Base-by-base conservation (phyloP, 148 eudicot species). In the Pouteria glomerata region DNA sequence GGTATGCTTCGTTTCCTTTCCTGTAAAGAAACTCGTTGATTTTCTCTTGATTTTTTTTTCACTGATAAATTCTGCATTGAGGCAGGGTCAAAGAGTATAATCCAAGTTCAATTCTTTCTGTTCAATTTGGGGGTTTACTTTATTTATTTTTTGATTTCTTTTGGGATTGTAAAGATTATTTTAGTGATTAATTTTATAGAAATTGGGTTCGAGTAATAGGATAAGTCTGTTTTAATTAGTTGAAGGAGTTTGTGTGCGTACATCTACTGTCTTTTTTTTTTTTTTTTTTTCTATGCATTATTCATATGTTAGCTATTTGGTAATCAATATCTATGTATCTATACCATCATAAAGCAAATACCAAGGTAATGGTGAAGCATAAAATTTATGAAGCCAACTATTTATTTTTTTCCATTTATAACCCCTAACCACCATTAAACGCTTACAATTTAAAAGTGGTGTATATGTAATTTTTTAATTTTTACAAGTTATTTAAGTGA, bases 1-100 rank as follows among this genome's bases (percentile, higher is more conserved):
- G 98, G 98, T 90, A 85, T 16, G 24, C 63, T 55, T 48, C 29
- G 66, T 58, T 23, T 27, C 4, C 11, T n/a, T 37, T 55, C 11
- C 53, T 68, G 39, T 30, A 5, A 39, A 4, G 44, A 39, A 39
- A 39, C 30, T 27, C 34, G 42, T 23, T 45, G 41, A 23, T 34
- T 60, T 48, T 34, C 23, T 21, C 58, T 55, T 1, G 6, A 16
- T 51, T 55, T 55, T 23, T 23, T 14, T 21, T 24, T 8, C 58
- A 21, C 13, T 23, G 30, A 55, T 21, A 23, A 12, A 55, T 55
- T 15, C 55, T n/a, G 8, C 19, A 18, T 51, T 16, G 55, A 51
- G 19, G 8, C 48, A 39, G 21, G 55, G 3, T 50, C 21, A 19
- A 2, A 50, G 21, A 50, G 55, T 50, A 19, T 6, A 55, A 55